Evolutionary conservation across 805 yeast species (phyloP).

Genomic region (Starmerella bombicola): DNA sequence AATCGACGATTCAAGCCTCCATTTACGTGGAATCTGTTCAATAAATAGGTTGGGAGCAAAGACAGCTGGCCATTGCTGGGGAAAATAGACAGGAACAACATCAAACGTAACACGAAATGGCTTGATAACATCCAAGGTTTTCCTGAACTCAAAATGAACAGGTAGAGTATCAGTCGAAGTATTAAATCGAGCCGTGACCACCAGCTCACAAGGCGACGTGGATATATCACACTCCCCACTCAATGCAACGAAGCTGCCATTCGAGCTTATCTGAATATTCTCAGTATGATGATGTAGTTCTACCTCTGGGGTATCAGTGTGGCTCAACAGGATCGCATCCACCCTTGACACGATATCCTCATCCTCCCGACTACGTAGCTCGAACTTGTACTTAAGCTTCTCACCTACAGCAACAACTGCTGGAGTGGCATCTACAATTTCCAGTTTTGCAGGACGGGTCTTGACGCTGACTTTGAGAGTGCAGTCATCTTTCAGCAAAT

Average conservation of each 20-base stretch:
- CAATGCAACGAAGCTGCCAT: neutral
- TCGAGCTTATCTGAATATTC: neutral
- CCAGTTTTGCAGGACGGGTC: slow-evolving; percentile 27
- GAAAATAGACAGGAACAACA: slow-evolving; percentile 27
- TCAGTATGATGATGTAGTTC: neutral
- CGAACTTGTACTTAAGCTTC: slow-evolving; percentile 12
- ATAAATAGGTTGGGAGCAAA: slow-evolving; percentile 26
- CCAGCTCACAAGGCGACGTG: slow-evolving; percentile 9
- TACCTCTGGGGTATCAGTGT: neutral
- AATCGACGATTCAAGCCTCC: slow-evolving; percentile 28
- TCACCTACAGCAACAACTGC: slow-evolving; percentile 24
- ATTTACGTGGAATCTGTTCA: slow-evolving; percentile 27
- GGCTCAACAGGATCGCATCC: neutral
- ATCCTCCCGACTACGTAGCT: slow-evolving; percentile 23
- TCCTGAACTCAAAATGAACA: slow-evolving; percentile 20
- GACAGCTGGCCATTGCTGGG: slow-evolving; percentile 30
- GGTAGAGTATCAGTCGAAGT: slow-evolving; percentile 24
- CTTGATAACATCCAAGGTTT: slow-evolving; percentile 25
- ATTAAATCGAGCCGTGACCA: slow-evolving; percentile 12
- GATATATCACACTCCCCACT: slow-evolving; percentile 13
- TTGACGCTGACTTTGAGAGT: slow-evolving; percentile 7
- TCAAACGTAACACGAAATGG: slow-evolving; percentile 32
- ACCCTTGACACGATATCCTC: slow-evolving; percentile 21
- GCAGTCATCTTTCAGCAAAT: slow-evolving; percentile 9
- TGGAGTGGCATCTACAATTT: slow-evolving; percentile 16